Conservation (phyloP, 371 early-diverging fungal genomes). For the Lichtheimia corymbifera region DNA sequence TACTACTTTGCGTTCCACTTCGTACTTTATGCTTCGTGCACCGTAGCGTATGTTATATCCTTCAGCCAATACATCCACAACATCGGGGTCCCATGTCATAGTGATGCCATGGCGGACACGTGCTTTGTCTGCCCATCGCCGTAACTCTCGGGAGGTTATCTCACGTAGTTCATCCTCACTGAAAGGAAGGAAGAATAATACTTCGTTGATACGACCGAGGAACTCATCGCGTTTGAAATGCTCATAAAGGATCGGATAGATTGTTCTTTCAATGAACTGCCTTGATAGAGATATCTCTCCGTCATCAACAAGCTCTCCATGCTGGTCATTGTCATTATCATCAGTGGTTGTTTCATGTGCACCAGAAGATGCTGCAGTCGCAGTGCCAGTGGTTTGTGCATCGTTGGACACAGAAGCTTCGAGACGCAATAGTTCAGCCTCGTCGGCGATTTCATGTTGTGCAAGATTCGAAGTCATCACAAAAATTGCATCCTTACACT, state of each 20-base stretch:
- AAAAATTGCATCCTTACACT: constrained; percentile 69
- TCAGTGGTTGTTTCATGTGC: constrained; percentile 22
- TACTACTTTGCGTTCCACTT: constrained; percentile 58
- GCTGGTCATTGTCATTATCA: constrained; percentile 26
- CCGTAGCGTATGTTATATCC: constrained; percentile 65
- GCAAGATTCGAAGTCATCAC: constrained; percentile 77
- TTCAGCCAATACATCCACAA: constrained; percentile 47
- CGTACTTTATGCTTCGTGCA: constrained; percentile 64
- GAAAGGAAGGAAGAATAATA: constrained; percentile 60
- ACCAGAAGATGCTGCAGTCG: constrained; percentile 14
- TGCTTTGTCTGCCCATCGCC: constrained; percentile 58
- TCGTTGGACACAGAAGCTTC: constrained; percentile 51
- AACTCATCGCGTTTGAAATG: constrained; percentile 66
- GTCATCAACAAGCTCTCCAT: constrained; percentile 22
- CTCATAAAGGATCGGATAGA: constrained; percentile 59
- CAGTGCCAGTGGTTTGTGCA: constrained; percentile 40
- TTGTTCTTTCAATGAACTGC: constrained; percentile 53
- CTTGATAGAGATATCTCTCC: constrained; percentile 45
- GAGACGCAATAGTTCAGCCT: constrained; percentile 52
- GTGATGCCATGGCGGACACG: constrained; percentile 51
- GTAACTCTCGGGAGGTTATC: constrained; percentile 51
- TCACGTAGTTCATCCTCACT: constrained; percentile 50
- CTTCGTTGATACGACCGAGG: constrained; percentile 64
- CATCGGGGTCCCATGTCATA: constrained; percentile 55
- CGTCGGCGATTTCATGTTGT: constrained; percentile 65